Evolutionary conservation across 495 filamentous ascomycete species (phyloP).

Genomic region (Poronia punctata): DNA sequence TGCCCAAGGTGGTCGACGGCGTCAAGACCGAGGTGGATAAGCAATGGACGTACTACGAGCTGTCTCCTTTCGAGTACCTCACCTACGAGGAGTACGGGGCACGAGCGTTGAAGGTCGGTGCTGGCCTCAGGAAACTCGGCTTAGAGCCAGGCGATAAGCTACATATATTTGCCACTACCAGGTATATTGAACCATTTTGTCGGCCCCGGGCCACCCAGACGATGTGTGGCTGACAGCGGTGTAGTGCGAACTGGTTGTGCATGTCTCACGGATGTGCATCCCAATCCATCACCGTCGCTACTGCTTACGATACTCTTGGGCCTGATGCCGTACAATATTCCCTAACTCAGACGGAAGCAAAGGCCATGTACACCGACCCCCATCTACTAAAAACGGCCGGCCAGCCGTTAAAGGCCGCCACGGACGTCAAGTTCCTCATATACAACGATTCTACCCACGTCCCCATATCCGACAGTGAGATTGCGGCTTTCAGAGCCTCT

Average conservation of each 20-base stretch:
- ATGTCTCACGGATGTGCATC: conserved; percentile 45
- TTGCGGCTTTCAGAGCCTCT: conserved; percentile 35
- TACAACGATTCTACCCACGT: conserved; percentile 38
- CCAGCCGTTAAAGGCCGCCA: conserved; percentile 34
- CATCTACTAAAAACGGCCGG: conserved; percentile 46
- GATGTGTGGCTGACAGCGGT: conserved; percentile 9
- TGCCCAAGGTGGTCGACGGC: conserved; percentile 62
- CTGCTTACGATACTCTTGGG: conserved; percentile 61
- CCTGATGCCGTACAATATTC: conserved; percentile 55
- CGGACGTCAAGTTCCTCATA: conserved; percentile 35
- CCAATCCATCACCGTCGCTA: conserved; percentile 59
- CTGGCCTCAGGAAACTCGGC: conserved; percentile 52
- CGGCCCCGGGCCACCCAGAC: background rate
- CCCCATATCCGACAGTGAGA: conserved; percentile 31
- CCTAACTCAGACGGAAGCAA: conserved; percentile 51
- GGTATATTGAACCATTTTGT: conserved; percentile 20
- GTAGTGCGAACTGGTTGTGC: conserved; percentile 42
- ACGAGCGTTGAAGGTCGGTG: conserved; percentile 44
- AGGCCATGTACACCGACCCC: conserved; percentile 56
- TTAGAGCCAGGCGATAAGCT: conserved; percentile 41
- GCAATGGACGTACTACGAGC: conserved; percentile 62
- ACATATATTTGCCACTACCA: conserved; percentile 57
- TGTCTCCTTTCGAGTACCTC: conserved; percentile 51
- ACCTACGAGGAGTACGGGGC: conserved; percentile 57
- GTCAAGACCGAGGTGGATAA: conserved; percentile 55